Evolutionary conservation across 2,329 filamentous ascomycete species (phyloP), one percentile per base, ranked within the genome.

Genomic region (Leptographium procerum): DNA sequence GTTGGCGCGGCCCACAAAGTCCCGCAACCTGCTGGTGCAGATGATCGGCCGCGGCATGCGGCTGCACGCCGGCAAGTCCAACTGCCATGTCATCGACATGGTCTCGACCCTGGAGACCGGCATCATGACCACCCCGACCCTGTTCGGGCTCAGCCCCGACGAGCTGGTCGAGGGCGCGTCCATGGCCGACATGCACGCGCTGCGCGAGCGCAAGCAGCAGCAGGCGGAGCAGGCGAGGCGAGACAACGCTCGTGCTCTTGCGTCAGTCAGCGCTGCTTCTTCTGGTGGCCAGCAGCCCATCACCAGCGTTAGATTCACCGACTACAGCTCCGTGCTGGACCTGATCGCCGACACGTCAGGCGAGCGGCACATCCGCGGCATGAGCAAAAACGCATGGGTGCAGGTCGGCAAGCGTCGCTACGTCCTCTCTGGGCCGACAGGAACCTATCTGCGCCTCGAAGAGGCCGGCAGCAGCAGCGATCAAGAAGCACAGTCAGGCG

Each of bases 1-100:
- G 10, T 79, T 99, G 10, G 91, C 88, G 4, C 79, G 94, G 28
- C 94, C 94, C 0, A 99, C 94, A 1, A 85, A 86, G 64, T 97
- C 94, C 19, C 84, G 88, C n/a, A 97, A 96, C 65, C 75, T 99
- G 2, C 81, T 99, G 1, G 84, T 97, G 1, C 94, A 99, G 71
- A 99, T 99, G 94, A 96, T 99, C 61, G 94, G 94, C 0, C 82
- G 94, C 65, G 94, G 94, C 5, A 88, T 99, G 83, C 84, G 94
- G 48, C 74, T 96, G 45, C 81, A 89, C 68, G 77, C 85, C 1
- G 87, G 82, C 14, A 99, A 99, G 71, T 75, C 85, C 45, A 83
- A 97, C 67, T 99, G 94, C 65, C 94, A 97, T 69, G 79, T 99
- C 60, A 95, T 99, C 66, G 94, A 99, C 70, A 91, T 99, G 84